A percentile compares a stretch with the other conserved stretches of the same genome.
phyloP scores from a whole-genome alignment of 139 green algal species.

The Desmodesmus armatus region DNA sequence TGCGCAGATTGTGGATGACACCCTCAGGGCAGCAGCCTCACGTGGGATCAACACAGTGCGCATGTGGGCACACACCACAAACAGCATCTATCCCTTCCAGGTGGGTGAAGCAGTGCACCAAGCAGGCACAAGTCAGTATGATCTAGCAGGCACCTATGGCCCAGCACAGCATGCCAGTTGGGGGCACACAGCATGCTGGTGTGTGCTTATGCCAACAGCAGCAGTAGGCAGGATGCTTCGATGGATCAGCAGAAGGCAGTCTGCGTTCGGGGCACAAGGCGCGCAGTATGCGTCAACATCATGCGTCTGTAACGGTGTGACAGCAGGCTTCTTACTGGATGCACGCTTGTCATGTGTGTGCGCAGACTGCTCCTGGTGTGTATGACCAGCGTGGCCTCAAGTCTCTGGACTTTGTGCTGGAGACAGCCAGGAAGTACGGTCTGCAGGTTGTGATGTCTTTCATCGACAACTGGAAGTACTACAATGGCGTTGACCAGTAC shows the following conservation, averaged over 20 bases:
- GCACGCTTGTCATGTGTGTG: no score
- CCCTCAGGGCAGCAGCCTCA: slow-evolving; percentile 54
- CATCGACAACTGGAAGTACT: slow-evolving; percentile 85
- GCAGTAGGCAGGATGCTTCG: no score
- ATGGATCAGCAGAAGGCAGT: no score
- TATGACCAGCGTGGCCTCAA: slow-evolving; percentile 74
- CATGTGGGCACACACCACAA: slow-evolving; percentile 76
- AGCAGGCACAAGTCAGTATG: slow-evolving; percentile 13
- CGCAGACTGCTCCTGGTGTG: slow-evolving; percentile 61
- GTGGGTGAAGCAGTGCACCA: slow-evolving; percentile 10
- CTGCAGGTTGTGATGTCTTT: slow-evolving; percentile 70
- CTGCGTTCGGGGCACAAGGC: no score
- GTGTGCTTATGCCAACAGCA: no score
- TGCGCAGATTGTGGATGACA: slow-evolving; percentile 50
- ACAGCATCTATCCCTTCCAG: slow-evolving; percentile 71
- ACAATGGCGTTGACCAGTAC: slow-evolving; percentile 69
- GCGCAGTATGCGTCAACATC: no score
- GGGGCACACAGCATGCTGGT: no score
- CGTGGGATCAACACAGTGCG: slow-evolving; percentile 75
- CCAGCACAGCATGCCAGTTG: no score
- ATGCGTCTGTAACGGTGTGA: no score
- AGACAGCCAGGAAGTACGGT: slow-evolving; percentile 63
- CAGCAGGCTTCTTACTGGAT: no score
- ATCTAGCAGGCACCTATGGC: background rate
- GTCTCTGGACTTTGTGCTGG: slow-evolving; percentile 79